Conservation (phyloP, 148 eudicot species). For the Simmondsia chinensis region DNA sequence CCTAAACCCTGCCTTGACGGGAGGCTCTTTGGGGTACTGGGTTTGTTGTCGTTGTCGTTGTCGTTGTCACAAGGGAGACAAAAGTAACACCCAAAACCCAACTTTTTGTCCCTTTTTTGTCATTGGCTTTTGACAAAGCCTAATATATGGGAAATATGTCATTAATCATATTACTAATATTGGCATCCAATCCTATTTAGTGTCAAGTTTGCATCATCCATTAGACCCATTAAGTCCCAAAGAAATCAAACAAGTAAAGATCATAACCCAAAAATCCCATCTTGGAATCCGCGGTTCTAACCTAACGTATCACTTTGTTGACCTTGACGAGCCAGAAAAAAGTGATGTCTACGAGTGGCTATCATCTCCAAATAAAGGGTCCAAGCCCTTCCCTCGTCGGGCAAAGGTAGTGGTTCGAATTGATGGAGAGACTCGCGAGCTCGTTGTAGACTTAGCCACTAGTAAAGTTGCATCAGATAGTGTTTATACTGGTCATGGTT, state of each 20-base stretch:
- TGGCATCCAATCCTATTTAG: no score
- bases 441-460: slow-evolving; percentile 37
- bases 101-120: neutral
- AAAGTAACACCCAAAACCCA: no score
- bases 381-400: slow-evolving; percentile 36
- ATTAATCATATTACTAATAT: no score
- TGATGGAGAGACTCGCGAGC: slow-evolving; percentile 43
- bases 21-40: no score
- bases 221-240: slow-evolving; percentile 60
- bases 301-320: slow-evolving; percentile 63
- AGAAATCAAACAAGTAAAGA: slow-evolving; percentile 42
- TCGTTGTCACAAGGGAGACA: no score
- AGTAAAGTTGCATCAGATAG: slow-evolving; percentile 30
- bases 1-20: no score
- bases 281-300: slow-evolving; percentile 27
- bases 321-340: slow-evolving; percentile 80
- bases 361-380: slow-evolving; percentile 7
- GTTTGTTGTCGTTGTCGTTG: no score
- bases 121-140: no score
- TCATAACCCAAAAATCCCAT: slow-evolving; percentile 37
- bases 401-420: slow-evolving; percentile 62
- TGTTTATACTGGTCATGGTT: slow-evolving; percentile 56
- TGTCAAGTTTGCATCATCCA: slow-evolving; percentile 40
- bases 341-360: slow-evolving; percentile 41
- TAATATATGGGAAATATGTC: no score